Conservation (phyloP, 2,329 filamentous ascomycete species). For the Ascomycota sp. region DNA sequence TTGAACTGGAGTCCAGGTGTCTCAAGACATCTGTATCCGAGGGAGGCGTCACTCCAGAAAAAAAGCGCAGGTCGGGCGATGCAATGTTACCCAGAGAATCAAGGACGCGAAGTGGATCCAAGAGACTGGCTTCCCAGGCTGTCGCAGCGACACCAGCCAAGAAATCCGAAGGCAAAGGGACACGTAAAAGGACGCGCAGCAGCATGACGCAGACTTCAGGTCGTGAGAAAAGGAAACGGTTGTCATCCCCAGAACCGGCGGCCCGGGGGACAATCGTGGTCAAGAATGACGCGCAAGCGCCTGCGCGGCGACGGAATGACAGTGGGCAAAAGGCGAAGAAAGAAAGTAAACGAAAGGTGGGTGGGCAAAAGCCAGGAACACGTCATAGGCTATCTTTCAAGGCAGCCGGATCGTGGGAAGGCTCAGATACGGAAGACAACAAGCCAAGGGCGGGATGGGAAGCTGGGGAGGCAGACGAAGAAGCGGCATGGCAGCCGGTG, state of each 20-base stretch:
- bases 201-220: constrained; percentile 4
- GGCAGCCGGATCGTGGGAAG: too few species aligned
- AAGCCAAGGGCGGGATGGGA: constrained; percentile 3
- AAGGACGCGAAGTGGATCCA: constrained; percentile 2
- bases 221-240: constrained; percentile 12
- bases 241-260: neutral
- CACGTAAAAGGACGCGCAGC: constrained; percentile 12
- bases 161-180: constrained; percentile 2
- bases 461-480: constrained; percentile 17
- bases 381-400: too few species aligned
- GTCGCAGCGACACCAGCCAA: constrained; percentile 8
- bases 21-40: constrained; percentile 7
- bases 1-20: constrained; percentile 25
- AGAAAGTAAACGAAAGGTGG: neutral
- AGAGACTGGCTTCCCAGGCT: constrained; percentile 4
- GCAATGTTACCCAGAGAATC: constrained; percentile 3
- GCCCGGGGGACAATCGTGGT: too few species aligned
- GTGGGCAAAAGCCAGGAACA: neutral
- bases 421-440: too few species aligned
- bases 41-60: constrained; percentile 3
- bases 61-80: constrained; percentile 2
- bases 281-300: too few species aligned
- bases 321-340: neutral
- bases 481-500: constrained; percentile 19
- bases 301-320: constrained; percentile 2